Conservation (phyloP, 441 rosid genomes). For the Corymbia citriodora region DNA sequence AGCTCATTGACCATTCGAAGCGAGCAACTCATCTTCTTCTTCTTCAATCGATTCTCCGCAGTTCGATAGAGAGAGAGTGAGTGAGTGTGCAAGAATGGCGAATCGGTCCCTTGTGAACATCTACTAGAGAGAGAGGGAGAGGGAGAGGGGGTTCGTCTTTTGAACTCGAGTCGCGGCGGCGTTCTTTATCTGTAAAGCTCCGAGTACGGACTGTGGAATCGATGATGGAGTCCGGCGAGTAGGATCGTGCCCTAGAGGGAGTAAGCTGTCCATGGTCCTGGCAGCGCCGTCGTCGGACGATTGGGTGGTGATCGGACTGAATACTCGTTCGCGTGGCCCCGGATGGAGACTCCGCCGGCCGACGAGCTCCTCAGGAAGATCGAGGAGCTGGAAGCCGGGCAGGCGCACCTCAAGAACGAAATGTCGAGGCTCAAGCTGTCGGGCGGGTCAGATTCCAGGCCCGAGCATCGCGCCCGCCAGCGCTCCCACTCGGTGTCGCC, state of each 20-base stretch:
- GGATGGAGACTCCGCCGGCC: slow-evolving; percentile 62
- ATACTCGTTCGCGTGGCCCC: too few relatives aligned
- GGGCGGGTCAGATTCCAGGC: slow-evolving; percentile 6
- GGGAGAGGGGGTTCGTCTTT: neutral
- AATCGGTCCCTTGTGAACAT: neutral
- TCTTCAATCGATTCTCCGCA: neutral
- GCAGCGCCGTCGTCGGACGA: neutral
- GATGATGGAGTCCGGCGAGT: neutral
- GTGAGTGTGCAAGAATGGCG: neutral
- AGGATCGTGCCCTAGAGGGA: neutral
- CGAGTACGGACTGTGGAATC: neutral
- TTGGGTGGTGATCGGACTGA: neutral
- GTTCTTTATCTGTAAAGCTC: neutral
- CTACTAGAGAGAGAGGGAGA: neutral
- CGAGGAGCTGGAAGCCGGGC: slow-evolving; percentile 85
- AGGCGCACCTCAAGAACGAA: slow-evolving; percentile 71
- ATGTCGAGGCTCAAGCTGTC: slow-evolving; percentile 59
- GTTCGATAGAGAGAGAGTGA: neutral
- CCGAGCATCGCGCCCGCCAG: slow-evolving; percentile 32
- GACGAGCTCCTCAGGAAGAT: slow-evolving; percentile 82
- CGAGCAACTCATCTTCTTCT: neutral
- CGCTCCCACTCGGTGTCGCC: slow-evolving; percentile 90
- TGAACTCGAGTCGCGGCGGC: neutral
- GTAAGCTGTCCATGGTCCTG: neutral
- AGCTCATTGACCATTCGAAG: neutral